phyloP scores from a whole-genome alignment of 192 early-diverging fungal species.

The Lunasporangiospora selenospora region DNA sequence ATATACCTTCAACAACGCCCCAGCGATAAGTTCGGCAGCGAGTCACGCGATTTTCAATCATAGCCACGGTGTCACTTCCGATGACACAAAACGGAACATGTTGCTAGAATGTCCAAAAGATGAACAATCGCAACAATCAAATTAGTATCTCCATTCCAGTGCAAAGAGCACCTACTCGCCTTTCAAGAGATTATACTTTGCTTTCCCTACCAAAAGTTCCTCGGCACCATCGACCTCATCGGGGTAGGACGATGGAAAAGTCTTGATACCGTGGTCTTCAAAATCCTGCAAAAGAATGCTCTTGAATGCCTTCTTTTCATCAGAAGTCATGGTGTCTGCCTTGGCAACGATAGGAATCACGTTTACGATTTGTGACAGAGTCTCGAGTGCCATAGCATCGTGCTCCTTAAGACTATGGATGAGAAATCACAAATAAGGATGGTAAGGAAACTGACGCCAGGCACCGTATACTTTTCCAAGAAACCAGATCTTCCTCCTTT shows the following conservation, averaged over 20 bases:
- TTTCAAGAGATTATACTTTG: no score
- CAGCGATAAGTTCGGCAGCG: slow-evolving; percentile 77
- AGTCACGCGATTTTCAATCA: slow-evolving; percentile 63
- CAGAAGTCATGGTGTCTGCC: slow-evolving; percentile 73
- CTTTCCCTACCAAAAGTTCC: slow-evolving; percentile 61
- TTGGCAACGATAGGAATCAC: slow-evolving; percentile 86
- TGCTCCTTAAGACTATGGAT: slow-evolving; percentile 50
- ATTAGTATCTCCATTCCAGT: neutral
- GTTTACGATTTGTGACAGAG: slow-evolving; percentile 73
- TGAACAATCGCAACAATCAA: neutral
- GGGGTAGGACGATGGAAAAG: slow-evolving; percentile 71
- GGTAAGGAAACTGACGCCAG: neutral
- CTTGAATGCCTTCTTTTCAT: slow-evolving; percentile 70
- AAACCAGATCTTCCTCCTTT: no score
- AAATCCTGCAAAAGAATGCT: slow-evolving; percentile 68
- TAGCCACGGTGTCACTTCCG: slow-evolving; percentile 72
- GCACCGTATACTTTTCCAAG: slow-evolving; percentile 3
- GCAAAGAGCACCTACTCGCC: no score
- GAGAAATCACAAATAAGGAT: neutral
- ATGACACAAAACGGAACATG: slow-evolving; percentile 81
- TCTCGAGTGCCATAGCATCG: slow-evolving; percentile 69
- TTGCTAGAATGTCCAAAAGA: slow-evolving; percentile 43
- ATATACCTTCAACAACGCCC: slow-evolving; percentile 75
- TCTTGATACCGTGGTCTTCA: slow-evolving; percentile 62
- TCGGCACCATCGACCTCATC: slow-evolving; percentile 69